Conservation (phyloP, 2,329 filamentous ascomycete genomes). For the Ophiostoma triangulosporum region DNA sequence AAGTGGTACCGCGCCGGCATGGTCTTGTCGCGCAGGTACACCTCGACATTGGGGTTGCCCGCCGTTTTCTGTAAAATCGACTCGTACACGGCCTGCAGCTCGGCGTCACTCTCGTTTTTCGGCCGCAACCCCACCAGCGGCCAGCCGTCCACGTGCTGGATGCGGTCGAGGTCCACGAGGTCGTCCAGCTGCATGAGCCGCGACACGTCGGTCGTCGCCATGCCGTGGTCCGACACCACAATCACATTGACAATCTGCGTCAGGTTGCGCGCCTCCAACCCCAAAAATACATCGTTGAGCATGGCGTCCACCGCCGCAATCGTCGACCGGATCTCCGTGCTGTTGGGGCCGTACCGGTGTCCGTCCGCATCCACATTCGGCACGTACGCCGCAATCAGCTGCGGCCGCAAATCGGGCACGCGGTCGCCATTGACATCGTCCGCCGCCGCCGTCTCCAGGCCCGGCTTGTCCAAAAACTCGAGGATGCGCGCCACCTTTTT, state of each 20-base stretch:
- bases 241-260: slow-evolving; percentile 86
- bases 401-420: slow-evolving; percentile 51
- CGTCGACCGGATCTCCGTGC: slow-evolving; percentile 71
- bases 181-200: slow-evolving; percentile 84
- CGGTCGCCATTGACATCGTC: slow-evolving; percentile 21
- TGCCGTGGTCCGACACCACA: slow-evolving; percentile 94
- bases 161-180: slow-evolving; percentile 60
- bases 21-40: slow-evolving; percentile 72
- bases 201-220: slow-evolving; percentile 79
- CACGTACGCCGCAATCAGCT: slow-evolving; percentile 88
- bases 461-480: slow-evolving; percentile 72
- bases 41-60: slow-evolving; percentile 58
- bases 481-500: slow-evolving; percentile 71
- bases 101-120: slow-evolving; percentile 40
- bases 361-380: slow-evolving; percentile 82
- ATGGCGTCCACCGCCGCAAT: slow-evolving; percentile 73
- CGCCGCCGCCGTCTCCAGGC: slow-evolving; percentile 42
- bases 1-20: slow-evolving; percentile 96
- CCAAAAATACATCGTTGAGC: slow-evolving; percentile 62
- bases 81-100: slow-evolving; percentile 56
- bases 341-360: slow-evolving; percentile 84
- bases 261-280: slow-evolving; percentile 68
- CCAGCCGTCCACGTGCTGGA: slow-evolving; percentile 87
- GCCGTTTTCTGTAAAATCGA: slow-evolving; percentile 42
- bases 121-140: slow-evolving; percentile 80